Evolutionary conservation across 2,329 filamentous ascomycete genomes (phyloP).

Genomic region (Davidsoniella neocaledoniae): DNA sequence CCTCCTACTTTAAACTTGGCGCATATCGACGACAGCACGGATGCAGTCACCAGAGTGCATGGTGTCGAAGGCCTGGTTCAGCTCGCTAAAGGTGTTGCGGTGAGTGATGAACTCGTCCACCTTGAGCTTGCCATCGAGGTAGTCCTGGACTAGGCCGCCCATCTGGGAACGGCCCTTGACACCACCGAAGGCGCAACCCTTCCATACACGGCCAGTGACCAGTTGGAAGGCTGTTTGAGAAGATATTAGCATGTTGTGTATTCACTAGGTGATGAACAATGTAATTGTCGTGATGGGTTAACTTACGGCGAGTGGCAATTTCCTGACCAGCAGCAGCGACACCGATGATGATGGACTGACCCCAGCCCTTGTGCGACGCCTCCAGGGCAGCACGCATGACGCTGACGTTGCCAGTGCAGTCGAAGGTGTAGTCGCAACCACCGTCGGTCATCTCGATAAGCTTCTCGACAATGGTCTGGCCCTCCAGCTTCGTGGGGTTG

Average conservation of each 20-base stretch:
- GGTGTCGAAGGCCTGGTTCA: slow-evolving; percentile 78
- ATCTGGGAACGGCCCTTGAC: slow-evolving; percentile 96
- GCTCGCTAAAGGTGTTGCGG: slow-evolving; percentile 62
- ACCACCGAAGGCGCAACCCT: slow-evolving; percentile 91
- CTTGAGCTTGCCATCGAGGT: slow-evolving; percentile 79
- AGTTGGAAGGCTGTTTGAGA: slow-evolving; percentile 70
- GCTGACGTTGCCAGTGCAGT: slow-evolving; percentile 92
- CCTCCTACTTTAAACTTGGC: slow-evolving; percentile 16
- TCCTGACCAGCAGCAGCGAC: slow-evolving; percentile 93
- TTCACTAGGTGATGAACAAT: background rate
- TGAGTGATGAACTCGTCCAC: slow-evolving; percentile 99
- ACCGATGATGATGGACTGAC: slow-evolving; percentile 93
- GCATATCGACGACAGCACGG: slow-evolving; percentile 69
- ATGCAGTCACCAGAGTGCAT: slow-evolving; percentile 98
- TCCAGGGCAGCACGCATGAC: slow-evolving; percentile 94
- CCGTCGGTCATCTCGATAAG: slow-evolving; percentile 96
- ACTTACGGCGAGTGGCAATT: slow-evolving; percentile 81
- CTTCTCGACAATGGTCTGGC: slow-evolving; percentile 75
- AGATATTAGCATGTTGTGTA: slow-evolving; percentile 13
- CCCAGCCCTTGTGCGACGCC: slow-evolving; percentile 99
- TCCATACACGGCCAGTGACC: slow-evolving; percentile 94
- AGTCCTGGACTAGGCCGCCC: slow-evolving; percentile 72
- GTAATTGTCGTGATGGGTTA: background rate
- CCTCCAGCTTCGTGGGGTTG: slow-evolving; percentile 67
- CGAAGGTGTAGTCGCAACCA: slow-evolving; percentile 96